Percentiles rank a stretch among this genome's conserved stretches.
Evolutionary conservation across 2,329 filamentous ascomycete species (phyloP).

Genomic region (Cercospora citrullina): DNA sequence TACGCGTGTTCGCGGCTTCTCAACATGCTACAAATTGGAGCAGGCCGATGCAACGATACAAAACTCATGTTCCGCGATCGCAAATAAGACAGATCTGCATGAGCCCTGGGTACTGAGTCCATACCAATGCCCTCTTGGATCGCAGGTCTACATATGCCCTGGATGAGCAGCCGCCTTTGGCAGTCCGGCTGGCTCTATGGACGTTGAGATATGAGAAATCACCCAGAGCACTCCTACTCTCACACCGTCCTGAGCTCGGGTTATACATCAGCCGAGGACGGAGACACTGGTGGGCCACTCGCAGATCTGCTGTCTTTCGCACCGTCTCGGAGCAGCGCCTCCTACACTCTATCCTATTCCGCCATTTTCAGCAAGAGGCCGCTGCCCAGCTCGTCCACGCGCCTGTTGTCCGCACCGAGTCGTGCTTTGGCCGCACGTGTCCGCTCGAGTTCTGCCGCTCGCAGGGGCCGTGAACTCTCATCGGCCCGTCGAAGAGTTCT

Average conservation of each 20-base stretch:
- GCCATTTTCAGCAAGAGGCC: not conserved
- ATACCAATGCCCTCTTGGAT: not conserved
- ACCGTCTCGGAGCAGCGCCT: constrained; percentile 6
- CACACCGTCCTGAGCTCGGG: not conserved
- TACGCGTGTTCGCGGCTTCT: not conserved
- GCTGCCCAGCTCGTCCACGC: not conserved
- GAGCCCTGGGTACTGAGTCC: not conserved
- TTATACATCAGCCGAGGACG: not conserved
- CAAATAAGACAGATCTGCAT: not conserved
- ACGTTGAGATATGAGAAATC: not conserved
- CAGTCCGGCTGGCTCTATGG: not conserved
- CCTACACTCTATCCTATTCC: not conserved
- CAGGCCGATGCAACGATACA: not conserved
- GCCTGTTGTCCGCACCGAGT: not conserved
- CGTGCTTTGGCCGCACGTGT: not conserved
- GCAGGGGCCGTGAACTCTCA: not conserved
- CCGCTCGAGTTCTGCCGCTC: not conserved
- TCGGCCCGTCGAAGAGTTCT: not conserved
- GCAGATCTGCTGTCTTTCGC: constrained; percentile 5
- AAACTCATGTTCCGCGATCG: not conserved
- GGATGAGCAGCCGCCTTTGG: not conserved
- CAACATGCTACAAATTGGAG: not conserved
- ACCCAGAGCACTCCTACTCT: not conserved
- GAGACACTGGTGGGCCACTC: not conserved
- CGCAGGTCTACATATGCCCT: not conserved